A percentile compares a stretch with the other conserved stretches of the same genome.
Conservation (phyloP, 257 asterid species). For the Echites panduratus region DNA sequence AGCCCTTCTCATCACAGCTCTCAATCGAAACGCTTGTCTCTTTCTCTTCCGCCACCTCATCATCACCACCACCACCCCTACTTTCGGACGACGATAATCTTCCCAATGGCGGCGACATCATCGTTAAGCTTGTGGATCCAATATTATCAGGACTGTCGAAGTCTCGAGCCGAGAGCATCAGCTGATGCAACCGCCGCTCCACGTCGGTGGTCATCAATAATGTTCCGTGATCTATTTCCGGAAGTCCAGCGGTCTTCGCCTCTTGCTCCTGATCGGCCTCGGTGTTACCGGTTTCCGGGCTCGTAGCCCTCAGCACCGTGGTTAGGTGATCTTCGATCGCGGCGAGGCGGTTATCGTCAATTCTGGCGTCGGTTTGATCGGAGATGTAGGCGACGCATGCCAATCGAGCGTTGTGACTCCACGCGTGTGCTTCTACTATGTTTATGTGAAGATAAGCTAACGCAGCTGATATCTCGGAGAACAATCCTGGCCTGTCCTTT, state of each 20-base stretch:
- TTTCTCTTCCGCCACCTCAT: conserved; percentile 28
- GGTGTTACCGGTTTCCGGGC: conserved; percentile 15
- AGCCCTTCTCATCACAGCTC: conserved; percentile 66
- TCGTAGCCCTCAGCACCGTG: conserved; percentile 59
- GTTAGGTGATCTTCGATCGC: conserved; percentile 60
- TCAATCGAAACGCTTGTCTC: conserved; percentile 39
- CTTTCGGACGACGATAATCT: background rate
- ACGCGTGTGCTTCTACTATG: conserved; percentile 65
- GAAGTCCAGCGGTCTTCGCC: conserved; percentile 47
- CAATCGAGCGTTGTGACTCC: conserved; percentile 67
- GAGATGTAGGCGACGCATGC: conserved; percentile 72
- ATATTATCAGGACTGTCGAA: conserved; percentile 33
- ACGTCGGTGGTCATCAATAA: conserved; percentile 30
- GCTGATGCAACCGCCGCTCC: conserved; percentile 69
- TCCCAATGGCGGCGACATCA: conserved; percentile 6
- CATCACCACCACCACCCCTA: conserved; percentile 16
- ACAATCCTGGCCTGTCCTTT: conserved; percentile 65
- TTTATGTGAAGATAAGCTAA: conserved; percentile 65
- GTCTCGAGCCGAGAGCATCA: conserved; percentile 55
- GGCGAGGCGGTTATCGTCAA: conserved; percentile 51
- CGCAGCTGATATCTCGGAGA: conserved; percentile 82
- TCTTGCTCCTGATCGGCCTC: conserved; percentile 32
- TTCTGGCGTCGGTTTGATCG: conserved; percentile 35
- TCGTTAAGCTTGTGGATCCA: background rate
- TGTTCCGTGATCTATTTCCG: conserved; percentile 37